Percentiles rank a stretch among this genome's conserved stretches.
phyloP scores from a whole-genome alignment of 257 asterid genomes.

The Ajuga chamaepitys region DNA sequence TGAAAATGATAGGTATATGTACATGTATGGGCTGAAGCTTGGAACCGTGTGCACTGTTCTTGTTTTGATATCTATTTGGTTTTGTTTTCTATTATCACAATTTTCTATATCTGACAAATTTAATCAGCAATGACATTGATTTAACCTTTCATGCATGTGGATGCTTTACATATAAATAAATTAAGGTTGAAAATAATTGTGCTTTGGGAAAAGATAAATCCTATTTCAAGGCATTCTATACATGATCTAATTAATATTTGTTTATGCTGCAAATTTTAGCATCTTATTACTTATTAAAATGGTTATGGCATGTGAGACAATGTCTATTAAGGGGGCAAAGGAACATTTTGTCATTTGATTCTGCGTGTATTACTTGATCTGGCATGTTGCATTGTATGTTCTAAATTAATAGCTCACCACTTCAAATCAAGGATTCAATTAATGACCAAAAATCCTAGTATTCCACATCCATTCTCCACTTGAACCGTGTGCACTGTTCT shows the following conservation, averaged over 20 bases:
- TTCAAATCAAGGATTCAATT: no score
- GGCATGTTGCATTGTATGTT: conserved; percentile 11
- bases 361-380: neutral
- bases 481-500: no score
- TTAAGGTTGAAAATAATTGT: conserved; percentile 17
- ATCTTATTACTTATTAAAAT: conserved; percentile 18
- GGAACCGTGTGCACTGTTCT: no score
- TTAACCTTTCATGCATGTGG: conserved; percentile 34
- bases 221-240: conserved; percentile 21
- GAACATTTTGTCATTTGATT: conserved; percentile 23
- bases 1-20: no score
- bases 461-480: no score
- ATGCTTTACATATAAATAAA: conserved; percentile 17
- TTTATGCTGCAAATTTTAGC: conserved; percentile 20
- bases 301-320: conserved; percentile 37
- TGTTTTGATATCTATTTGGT: neutral
- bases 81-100: conserved; percentile 4
- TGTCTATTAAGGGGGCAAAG: conserved; percentile 27
- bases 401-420: no score
- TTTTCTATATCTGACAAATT: conserved; percentile 16
- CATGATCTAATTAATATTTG: conserved; percentile 5
- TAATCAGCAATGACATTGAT: conserved; percentile 24
- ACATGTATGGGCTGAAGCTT: no score
- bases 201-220: conserved; percentile 29
- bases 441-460: no score